Base-by-base conservation (phyloP, 2,329 filamentous ascomycete genomes). In the Teratosphaeriaceae sp. region DNA sequence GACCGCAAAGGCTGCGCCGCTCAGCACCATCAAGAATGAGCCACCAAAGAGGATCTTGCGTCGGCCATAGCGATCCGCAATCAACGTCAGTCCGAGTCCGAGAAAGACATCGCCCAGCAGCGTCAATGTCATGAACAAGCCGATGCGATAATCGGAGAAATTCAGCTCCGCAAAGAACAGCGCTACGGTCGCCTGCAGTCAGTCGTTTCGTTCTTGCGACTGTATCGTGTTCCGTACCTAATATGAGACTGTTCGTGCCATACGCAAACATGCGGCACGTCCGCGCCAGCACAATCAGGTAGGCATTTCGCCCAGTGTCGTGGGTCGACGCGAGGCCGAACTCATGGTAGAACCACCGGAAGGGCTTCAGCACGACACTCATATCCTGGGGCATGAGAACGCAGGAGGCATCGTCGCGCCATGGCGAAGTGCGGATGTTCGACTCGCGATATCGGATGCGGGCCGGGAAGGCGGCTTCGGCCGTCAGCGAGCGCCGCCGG, bases 261-360 rank as follows among this genome's bases (percentile, higher is more conserved):
- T 60, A 59, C 1, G 59, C 57, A 29, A 61, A 50, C 59, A 63
- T 63, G 15, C 60, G 58, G 22, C 56, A 53, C 12, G 51, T 47
- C n/a, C 76, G 65, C 5, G 68, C 66, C 29, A 74, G 46, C 50
- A 80, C 79, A 55, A 79, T 68, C 31, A 78, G 64, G 55, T 66
- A 71, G 38, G 74, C 73, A 65, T 79, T 71, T 11, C 57, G 50
- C 23, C 60, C 60, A 2, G 59, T 60, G 12, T 49, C 49, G 24
- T 56, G 50, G 38, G 62, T 57, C n/a, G 53, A 53, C 5, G 38
- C 49, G n/a, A 63, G 40, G 9, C 60, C 60, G 43, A 62, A 62
- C 15, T 57, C 58, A 43, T 54, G 44, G 42, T 61, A 59, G 49
- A 62, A 59, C 58, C 59, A 62, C 3, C 9, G 22, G 27, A 48